Base-by-base conservation (phyloP, 164 flowering plant species). In the Akebia trifoliata region DNA sequence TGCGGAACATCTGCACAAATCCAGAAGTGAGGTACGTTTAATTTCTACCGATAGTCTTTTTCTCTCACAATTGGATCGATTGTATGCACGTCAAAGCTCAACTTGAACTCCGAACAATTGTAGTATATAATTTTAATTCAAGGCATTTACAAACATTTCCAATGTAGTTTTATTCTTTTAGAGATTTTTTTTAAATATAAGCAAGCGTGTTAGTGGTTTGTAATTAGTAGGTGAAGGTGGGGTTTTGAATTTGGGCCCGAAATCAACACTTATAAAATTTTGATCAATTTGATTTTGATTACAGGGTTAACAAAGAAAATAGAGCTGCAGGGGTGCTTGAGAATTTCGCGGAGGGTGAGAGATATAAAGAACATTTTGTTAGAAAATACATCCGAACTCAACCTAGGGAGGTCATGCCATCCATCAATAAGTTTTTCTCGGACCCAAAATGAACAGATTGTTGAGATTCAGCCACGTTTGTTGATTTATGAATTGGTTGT, bases 301-400 rank as follows among this genome's bases (percentile, higher is more conserved):
- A 4, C 51, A 62, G 59, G 36, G 65, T 62, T 9, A 54, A 8
- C 66, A 62, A 62, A 47, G 53, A 54, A 36, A 45, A 62, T 4
- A 54, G 66, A 42, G 57, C 58, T 61, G 58, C 51, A 52, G 65
- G 65, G 30, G 58, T 61, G 34, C 58, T 61, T 38, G 66, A 63
- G 5, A 63, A 63, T 26, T 56, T 46, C n/a, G 56, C 43, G 28
- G 60, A 63, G 55, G 67, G 67, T 1, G 55, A 63, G 50, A 63
- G 11, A 22, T 63, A 63, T 38, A 8, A 37, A 3, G 47, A 63
- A 47, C 67, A 56, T 48, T 17, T 31, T 7, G 5, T 63, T 15
- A 37, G 67, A 22, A 63, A 24, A 22, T 63, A 45, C 40, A 5
- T 63, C 15, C 54, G 49, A 10, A 40, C 6, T 4, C 26, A 17